A percentile compares a stretch with the other conserved stretches of the same genome.
These are phyloP conservation scores for Wickerhamiella azymoides DNA, from an alignment of 805 yeast genomes.

Conservation along the genomic window DNA sequence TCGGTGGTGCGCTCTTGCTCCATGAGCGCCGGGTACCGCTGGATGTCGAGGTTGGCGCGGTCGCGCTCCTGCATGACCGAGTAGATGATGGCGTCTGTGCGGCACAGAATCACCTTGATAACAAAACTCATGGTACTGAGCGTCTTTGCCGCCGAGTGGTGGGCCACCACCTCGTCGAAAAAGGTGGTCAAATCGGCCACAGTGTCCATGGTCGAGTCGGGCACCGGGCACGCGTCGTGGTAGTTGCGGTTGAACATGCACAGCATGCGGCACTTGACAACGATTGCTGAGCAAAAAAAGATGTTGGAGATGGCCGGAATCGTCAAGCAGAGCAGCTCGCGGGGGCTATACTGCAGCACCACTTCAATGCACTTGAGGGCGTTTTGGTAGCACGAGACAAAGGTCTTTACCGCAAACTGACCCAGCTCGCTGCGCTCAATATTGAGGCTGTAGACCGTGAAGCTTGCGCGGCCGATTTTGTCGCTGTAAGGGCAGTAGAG, in stretches of 20 bases:
- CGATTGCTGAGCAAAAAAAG: slow-evolving; percentile 20
- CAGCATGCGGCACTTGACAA: slow-evolving; percentile 24
- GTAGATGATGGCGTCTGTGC: slow-evolving; percentile 21
- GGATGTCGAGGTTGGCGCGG: slow-evolving; percentile 8
- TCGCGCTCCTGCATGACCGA: slow-evolving; percentile 6
- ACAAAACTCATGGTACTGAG: slow-evolving; percentile 22
- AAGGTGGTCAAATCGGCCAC: slow-evolving; percentile 15
- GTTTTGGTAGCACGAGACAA: slow-evolving; percentile 18
- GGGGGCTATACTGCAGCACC: slow-evolving; percentile 21
- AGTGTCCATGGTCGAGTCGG: slow-evolving; percentile 14
- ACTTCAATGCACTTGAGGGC: slow-evolving; percentile 17
- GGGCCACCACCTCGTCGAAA: slow-evolving; percentile 16
- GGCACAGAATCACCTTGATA: slow-evolving; percentile 22
- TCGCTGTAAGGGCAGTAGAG: slow-evolving; percentile 18
- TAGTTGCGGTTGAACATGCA: slow-evolving; percentile 19
- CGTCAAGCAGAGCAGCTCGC: slow-evolving; percentile 44
- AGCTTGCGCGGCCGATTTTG: slow-evolving; percentile 24
- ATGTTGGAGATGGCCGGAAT: slow-evolving; percentile 20
- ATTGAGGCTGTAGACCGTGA: slow-evolving; percentile 24
- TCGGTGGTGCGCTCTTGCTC: not conserved
- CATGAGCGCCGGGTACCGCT: not conserved
- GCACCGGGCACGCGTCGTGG: slow-evolving; percentile 18
- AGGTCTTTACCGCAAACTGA: slow-evolving; percentile 19
- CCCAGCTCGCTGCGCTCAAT: slow-evolving; percentile 15
- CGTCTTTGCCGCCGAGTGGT: slow-evolving; percentile 21